phyloP scores from a whole-genome alignment of 2,329 filamentous ascomycete genomes.

The Apiospora rasikravindrae region DNA sequence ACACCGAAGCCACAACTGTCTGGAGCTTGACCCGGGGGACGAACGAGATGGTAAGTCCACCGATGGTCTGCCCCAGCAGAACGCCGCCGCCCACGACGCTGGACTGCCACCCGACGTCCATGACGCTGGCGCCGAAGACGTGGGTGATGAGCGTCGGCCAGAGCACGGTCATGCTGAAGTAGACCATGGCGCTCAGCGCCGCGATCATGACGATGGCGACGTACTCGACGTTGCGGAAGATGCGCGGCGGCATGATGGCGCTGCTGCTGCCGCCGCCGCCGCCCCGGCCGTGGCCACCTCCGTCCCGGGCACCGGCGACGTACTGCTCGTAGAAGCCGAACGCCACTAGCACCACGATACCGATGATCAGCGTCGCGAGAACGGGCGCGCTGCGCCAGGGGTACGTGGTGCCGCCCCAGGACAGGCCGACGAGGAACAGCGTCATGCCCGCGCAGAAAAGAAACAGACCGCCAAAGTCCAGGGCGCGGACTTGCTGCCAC shows the following conservation, averaged over 20 bases:
- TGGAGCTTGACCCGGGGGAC: slow-evolving; percentile 44
- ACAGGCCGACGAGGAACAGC: slow-evolving; percentile 50
- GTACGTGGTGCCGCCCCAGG: slow-evolving; percentile 47
- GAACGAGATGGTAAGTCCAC: slow-evolving; percentile 43
- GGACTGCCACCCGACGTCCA: slow-evolving; percentile 48
- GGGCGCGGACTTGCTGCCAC: slow-evolving; percentile 45
- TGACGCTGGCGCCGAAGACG: slow-evolving; percentile 46
- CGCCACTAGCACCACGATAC: slow-evolving; percentile 38
- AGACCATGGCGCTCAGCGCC: slow-evolving; percentile 49
- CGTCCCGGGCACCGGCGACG: slow-evolving; percentile 38
- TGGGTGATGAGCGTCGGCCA: slow-evolving; percentile 50
- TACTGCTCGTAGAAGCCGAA: slow-evolving; percentile 47
- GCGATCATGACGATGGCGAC: slow-evolving; percentile 46
- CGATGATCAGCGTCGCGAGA: slow-evolving; percentile 44
- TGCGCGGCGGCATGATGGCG: slow-evolving; percentile 48
- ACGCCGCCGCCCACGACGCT: slow-evolving; percentile 48
- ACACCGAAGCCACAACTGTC: slow-evolving; percentile 36
- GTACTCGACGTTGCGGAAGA: slow-evolving; percentile 48
- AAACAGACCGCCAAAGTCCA: slow-evolving; percentile 52
- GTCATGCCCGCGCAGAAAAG: slow-evolving; percentile 48
- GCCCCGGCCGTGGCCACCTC: slow-evolving; percentile 23
- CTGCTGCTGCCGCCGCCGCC: background rate
- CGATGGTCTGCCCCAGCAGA: slow-evolving; percentile 46
- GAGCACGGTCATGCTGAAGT: slow-evolving; percentile 49
- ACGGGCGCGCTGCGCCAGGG: slow-evolving; percentile 49